A percentile compares a stretch with the other conserved stretches of the same genome.
These are phyloP conservation scores for Suhomyces anneliseae DNA, from an alignment of 1,139 yeast species.

Conservation along the genomic window DNA sequence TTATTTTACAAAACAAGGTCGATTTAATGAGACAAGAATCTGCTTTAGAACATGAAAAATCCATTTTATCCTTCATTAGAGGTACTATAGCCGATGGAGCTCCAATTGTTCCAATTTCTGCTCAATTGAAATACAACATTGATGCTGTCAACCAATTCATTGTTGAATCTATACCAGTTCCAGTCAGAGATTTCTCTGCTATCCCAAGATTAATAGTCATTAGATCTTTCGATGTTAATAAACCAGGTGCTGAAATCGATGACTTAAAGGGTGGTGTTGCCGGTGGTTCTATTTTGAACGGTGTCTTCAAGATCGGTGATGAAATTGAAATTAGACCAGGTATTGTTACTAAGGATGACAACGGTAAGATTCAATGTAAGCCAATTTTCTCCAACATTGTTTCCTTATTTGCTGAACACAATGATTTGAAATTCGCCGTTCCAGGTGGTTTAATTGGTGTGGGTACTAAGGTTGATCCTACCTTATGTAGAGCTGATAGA, in stretches of 20 bases:
- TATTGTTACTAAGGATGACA: slow-evolving; percentile 92
- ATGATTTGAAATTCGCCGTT: slow-evolving; percentile 96
- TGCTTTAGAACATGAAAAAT: slow-evolving; percentile 92
- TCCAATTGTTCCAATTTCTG: slow-evolving; percentile 97
- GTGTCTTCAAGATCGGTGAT: slow-evolving; percentile 96
- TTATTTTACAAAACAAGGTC: slow-evolving; percentile 95
- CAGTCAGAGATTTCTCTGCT: slow-evolving; percentile 90
- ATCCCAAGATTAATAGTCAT: slow-evolving; percentile 95
- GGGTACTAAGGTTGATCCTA: slow-evolving; percentile 98
- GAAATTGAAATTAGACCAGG: slow-evolving; percentile 99
- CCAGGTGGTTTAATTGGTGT: slow-evolving; percentile 99
- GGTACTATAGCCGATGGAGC: slow-evolving; percentile 99
- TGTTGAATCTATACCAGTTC: slow-evolving; percentile 94
- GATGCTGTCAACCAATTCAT: slow-evolving; percentile 98
- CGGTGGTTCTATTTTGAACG: slow-evolving; percentile 96
- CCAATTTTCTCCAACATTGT: slow-evolving; percentile 94
- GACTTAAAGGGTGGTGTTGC: slow-evolving; percentile 99
- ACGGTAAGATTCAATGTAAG: slow-evolving; percentile 90
- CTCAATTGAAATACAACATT: slow-evolving; percentile 96
- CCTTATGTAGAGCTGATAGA: slow-evolving; percentile 98
- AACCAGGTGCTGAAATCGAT: slow-evolving; percentile 97
- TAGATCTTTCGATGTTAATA: slow-evolving; percentile 97
- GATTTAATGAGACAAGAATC: slow-evolving; percentile 98
- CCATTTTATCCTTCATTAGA: slow-evolving; percentile 86
- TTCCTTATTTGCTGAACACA: slow-evolving; percentile 94